Conservation (phyloP, 768 basidiomycete species). For the Lactarius akahatsu region DNA sequence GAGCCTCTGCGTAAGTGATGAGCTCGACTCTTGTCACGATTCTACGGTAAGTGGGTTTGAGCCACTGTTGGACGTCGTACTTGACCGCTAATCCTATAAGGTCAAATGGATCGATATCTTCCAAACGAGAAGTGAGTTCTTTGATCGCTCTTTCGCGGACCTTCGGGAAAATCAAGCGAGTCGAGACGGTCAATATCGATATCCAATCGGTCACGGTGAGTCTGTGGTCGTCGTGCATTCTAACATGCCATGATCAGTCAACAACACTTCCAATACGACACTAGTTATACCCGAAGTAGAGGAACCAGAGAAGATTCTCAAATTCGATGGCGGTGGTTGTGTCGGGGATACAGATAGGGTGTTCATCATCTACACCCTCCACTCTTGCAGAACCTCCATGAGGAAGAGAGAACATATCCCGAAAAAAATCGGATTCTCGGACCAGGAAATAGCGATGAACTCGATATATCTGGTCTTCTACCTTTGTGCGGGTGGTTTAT, state of each 20-base stretch:
- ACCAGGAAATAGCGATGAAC: slow-evolving; percentile 29
- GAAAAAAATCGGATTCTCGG: slow-evolving; percentile 29
- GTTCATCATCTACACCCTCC: slow-evolving; percentile 30
- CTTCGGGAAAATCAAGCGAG: slow-evolving; percentile 21
- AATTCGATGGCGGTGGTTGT: slow-evolving; percentile 22
- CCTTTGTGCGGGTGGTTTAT: slow-evolving; percentile 11
- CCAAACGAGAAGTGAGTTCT: slow-evolving; percentile 15
- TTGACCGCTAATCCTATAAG: slow-evolving; percentile 27
- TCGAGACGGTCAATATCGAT: slow-evolving; percentile 26
- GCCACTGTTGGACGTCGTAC: slow-evolving; percentile 31
- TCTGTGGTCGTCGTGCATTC: slow-evolving; percentile 17
- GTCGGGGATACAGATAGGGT: slow-evolving; percentile 26
- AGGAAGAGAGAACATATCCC: slow-evolving; percentile 23
- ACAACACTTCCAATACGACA: background rate
- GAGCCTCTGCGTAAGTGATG: slow-evolving; percentile 14
- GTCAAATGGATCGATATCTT: slow-evolving; percentile 23
- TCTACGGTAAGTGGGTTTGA: slow-evolving; percentile 23
- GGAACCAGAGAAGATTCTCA: slow-evolving; percentile 26
- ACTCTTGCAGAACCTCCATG: slow-evolving; percentile 23
- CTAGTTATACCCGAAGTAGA: slow-evolving; percentile 28
- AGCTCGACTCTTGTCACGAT: slow-evolving; percentile 13
- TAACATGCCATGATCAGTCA: slow-evolving; percentile 1
- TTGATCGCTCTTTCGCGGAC: slow-evolving; percentile 23
- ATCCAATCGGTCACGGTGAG: slow-evolving; percentile 28
- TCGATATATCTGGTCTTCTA: slow-evolving; percentile 27